Base-by-base conservation (phyloP, 768 basidiomycete genomes). In the Lentinula guzmanii region DNA sequence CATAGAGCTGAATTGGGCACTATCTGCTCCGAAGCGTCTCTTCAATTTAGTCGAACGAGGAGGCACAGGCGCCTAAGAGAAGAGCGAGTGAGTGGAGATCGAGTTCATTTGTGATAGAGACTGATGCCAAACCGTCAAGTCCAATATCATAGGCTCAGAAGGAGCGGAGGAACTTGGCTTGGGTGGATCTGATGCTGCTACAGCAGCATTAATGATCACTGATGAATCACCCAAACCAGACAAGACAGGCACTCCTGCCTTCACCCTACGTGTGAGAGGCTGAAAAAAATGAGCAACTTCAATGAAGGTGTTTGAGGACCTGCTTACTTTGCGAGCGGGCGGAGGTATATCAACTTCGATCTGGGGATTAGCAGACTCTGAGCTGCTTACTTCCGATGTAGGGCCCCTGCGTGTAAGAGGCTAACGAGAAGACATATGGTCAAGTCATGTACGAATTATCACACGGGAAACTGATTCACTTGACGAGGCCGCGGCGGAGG, bases 191-290 rank as follows among this genome's bases (percentile, higher is more conserved):
- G 51, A 65, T 28, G 70, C 64, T 15, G 66, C 37, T 43, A 70
- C 73, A 21, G 73, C 60, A 15, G 67, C 69, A 60, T 77, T 72
- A 10, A 81, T 58, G 9, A 78, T 68, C 13, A 70, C 63, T 5
- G 79, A 78, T 0, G 78, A 69, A 62, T 83, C 82, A 58, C 81
- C 80, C 3, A 80, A 64, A 5, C 79, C 82, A 5, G 78, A 75
- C 6, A 79, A 69, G 6, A 78, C 57, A 0, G 77, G 74, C 16
- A 70, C 66, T 7, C 72, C 72, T 7, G 72, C 70, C 35, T 75
- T 75, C 33, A 71, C 75, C 28, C 82, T 77, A 41, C 82, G 73
- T 5, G 77, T 80, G 55, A 83, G 71, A 9, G 70, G 64, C 82
- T 83, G 50, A 46, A 52, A 33, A 39, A 60, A 58, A 50, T 63